Percentiles rank a stretch among this genome's conserved stretches.
These are phyloP conservation scores for Rubia peregrina DNA, from an alignment of 305 asterid species.

Conservation along the genomic window DNA sequence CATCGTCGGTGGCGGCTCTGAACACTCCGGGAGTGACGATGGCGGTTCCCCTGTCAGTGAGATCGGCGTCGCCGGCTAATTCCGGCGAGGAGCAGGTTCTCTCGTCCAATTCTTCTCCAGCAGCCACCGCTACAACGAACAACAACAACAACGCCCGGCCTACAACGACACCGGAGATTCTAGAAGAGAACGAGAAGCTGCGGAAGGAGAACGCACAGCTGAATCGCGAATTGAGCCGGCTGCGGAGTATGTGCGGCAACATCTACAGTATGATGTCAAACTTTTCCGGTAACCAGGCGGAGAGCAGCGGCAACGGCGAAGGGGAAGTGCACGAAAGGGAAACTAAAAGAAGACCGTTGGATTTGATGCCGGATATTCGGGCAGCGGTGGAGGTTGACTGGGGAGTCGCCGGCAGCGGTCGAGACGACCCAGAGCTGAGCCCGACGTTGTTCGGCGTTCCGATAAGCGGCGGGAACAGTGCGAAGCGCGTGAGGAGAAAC, in stretches of 20 bases:
- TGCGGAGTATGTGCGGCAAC: slow-evolving; percentile 46
- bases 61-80: slow-evolving; percentile 38
- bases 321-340: slow-evolving; percentile 23
- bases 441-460: slow-evolving; percentile 69
- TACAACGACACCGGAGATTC: slow-evolving; percentile 34
- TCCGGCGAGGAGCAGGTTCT: slow-evolving; percentile 77
- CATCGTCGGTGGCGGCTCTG: slow-evolving; percentile 14
- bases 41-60: slow-evolving; percentile 29
- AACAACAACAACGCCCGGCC: slow-evolving; percentile 7
- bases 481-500: slow-evolving; percentile 41
- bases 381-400: slow-evolving; percentile 16
- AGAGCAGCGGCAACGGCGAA: slow-evolving; percentile 6
- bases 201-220: slow-evolving; percentile 59
- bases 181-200: slow-evolving; percentile 62
- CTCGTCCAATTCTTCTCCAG: slow-evolving; percentile 69
- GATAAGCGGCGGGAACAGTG: slow-evolving; percentile 23
- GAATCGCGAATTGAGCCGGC: slow-evolving; percentile 35
- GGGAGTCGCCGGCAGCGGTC: slow-evolving; percentile 11
- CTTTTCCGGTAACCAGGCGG: slow-evolving; percentile 31
- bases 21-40: slow-evolving; percentile 30
- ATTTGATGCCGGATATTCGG: slow-evolving; percentile 17
- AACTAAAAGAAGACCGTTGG: slow-evolving; percentile 12
- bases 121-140: slow-evolving; percentile 21
- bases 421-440: slow-evolving; percentile 23
- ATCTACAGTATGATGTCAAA: slow-evolving; percentile 52